Percentiles rank a stretch among this genome's conserved stretches.
Evolutionary conservation across 2,329 filamentous ascomycete genomes (phyloP).

Genomic region (Fusarium humuli): DNA sequence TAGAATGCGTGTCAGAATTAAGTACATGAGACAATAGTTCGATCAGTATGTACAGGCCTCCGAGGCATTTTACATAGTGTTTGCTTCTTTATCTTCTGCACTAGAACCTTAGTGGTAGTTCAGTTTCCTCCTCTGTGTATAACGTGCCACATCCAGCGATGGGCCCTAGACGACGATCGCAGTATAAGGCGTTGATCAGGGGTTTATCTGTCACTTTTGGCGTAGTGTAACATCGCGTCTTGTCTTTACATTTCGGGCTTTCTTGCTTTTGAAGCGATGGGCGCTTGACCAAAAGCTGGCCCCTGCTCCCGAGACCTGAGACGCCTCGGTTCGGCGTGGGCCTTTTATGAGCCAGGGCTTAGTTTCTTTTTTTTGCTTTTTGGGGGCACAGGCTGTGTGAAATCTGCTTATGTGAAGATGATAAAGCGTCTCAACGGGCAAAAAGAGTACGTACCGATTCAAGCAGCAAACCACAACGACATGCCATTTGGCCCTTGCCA

Average conservation of each 20-base stretch:
- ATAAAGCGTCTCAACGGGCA: slow-evolving; percentile 31
- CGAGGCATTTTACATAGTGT: background rate
- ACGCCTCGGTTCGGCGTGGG: slow-evolving; percentile 44
- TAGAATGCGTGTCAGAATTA: background rate
- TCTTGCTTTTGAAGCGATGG: slow-evolving; percentile 27
- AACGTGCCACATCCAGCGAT: slow-evolving; percentile 2
- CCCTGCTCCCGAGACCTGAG: slow-evolving; percentile 46
- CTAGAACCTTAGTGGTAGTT: background rate
- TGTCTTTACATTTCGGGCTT: slow-evolving; percentile 23
- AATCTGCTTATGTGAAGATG: slow-evolving; percentile 38
- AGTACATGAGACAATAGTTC: background rate
- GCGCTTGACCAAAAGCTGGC: slow-evolving; percentile 18
- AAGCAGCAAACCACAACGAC: slow-evolving; percentile 1
- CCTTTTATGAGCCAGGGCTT: slow-evolving; percentile 27
- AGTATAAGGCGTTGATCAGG: slow-evolving; percentile 20
- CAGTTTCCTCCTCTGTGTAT: background rate
- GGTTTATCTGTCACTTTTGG: slow-evolving; percentile 35
- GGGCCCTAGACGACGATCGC: slow-evolving; percentile 40
- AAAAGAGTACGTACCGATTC: slow-evolving; percentile 8
- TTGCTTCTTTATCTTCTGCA: background rate
- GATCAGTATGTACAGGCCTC: background rate
- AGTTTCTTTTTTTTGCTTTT: slow-evolving; percentile 39
- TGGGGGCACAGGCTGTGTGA: slow-evolving; percentile 21
- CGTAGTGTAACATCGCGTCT: slow-evolving; percentile 38
- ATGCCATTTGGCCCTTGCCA: slow-evolving; percentile 9